Evolutionary conservation across 2,329 filamentous ascomycete genomes (phyloP).

Genomic region (Dothistroma pini): DNA sequence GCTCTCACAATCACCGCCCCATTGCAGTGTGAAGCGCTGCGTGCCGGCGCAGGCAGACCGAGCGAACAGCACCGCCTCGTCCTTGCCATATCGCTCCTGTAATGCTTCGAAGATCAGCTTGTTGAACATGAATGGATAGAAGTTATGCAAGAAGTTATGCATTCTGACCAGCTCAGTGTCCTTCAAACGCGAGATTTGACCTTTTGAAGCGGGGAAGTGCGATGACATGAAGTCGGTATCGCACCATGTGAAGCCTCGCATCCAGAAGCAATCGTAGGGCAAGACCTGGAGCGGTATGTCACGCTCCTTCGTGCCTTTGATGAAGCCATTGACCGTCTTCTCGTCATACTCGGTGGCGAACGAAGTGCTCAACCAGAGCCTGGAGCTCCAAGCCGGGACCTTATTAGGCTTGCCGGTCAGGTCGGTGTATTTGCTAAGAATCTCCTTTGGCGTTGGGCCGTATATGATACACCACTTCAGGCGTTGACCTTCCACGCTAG

Average conservation of each 20-base stretch:
- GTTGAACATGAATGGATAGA: constrained; percentile 72
- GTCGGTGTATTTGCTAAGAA: constrained; percentile 62
- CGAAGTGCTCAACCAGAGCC: constrained; percentile 71
- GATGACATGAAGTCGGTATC: constrained; percentile 68
- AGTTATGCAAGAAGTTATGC: constrained; percentile 82
- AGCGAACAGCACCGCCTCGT: constrained; percentile 63
- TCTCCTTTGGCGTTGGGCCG: constrained; percentile 67
- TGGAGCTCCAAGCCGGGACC: constrained; percentile 71
- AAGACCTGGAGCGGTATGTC: constrained; percentile 67
- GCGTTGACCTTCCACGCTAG: constrained; percentile 64
- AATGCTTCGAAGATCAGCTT: constrained; percentile 65
- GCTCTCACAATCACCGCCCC: constrained; percentile 73
- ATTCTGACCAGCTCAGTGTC: constrained; percentile 59
- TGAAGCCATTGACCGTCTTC: constrained; percentile 62
- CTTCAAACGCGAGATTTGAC: constrained; percentile 62
- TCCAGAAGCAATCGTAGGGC: constrained; percentile 76
- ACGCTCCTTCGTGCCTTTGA: constrained; percentile 64
- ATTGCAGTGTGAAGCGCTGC: constrained; percentile 64
- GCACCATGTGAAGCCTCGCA: constrained; percentile 69
- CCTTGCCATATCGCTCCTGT: constrained; percentile 49
- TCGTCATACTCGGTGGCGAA: constrained; percentile 73
- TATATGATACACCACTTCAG: constrained; percentile 73
- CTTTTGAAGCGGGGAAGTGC: constrained; percentile 65
- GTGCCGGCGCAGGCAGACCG: constrained; percentile 64
- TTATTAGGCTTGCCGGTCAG: constrained; percentile 63